Evolutionary conservation across 768 basidiomycete genomes (phyloP).

Genomic region (Suillus paluster): DNA sequence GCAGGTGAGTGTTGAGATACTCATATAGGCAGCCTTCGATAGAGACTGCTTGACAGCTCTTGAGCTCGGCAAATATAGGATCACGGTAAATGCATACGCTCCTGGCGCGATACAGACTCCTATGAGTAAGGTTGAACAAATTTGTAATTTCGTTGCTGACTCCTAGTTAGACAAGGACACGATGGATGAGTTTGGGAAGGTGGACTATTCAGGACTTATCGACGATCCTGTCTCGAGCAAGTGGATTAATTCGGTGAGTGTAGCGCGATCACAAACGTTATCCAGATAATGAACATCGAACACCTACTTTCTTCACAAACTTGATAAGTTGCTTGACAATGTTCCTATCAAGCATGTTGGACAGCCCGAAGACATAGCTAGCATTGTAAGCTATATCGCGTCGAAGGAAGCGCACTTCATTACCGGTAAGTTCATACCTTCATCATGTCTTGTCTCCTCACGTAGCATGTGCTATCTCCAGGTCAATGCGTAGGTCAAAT

Average conservation of each 20-base stretch:
- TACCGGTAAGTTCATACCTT: conserved; percentile 28
- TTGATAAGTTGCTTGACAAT: conserved; percentile 19
- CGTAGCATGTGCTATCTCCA: conserved; percentile 9
- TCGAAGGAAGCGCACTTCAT: conserved; percentile 40
- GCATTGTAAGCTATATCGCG: conserved; percentile 36
- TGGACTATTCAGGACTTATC: too few relatives aligned
- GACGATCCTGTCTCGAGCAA: conserved; percentile 10
- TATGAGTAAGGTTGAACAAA: conserved; percentile 28
- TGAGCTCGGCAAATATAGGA: conserved; percentile 39
- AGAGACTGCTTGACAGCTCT: conserved; percentile 12
- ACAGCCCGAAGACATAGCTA: conserved; percentile 35
- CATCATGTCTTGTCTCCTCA: not conserved
- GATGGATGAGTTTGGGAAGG: conserved; percentile 16
- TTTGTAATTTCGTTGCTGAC: not conserved
- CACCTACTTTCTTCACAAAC: conserved; percentile 1
- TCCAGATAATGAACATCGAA: conserved; percentile 22
- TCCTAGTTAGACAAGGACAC: conserved; percentile 14
- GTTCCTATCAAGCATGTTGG: conserved; percentile 23
- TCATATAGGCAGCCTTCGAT: not conserved
- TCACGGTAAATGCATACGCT: conserved; percentile 47
- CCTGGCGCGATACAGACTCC: conserved; percentile 38
- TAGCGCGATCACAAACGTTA: conserved; percentile 29
- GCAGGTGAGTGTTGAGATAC: conserved; percentile 30
- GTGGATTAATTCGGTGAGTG: conserved; percentile 17
- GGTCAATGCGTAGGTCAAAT: conserved; percentile 15